Evolutionary conservation across 148 eudicot genomes (phyloP), one percentile per base, ranked within the genome.

Genomic region (Camellia sinensis): DNA sequence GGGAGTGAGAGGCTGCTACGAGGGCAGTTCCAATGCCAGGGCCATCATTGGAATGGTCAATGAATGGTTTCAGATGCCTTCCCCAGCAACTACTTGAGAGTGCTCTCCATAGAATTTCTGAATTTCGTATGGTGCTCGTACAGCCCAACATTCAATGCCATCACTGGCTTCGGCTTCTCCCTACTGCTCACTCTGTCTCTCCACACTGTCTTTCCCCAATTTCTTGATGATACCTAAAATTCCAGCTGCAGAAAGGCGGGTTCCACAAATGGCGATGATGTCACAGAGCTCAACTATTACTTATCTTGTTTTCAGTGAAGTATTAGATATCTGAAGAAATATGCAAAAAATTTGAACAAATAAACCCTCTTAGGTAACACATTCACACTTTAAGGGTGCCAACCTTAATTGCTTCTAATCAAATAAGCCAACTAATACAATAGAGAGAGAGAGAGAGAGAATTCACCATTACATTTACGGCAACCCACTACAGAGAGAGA

Each of bases 1-100:
- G 95, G 9, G 97, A 96, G 87, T 96, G 92, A 21, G 98, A 92
- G n/a, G 99, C 99, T 22, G 99, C 97, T 1, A 93, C 80, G 50
- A 95, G 93, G 60, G 99, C 94, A 59, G 99, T 97, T 56, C 99
- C 99, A 18, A 91, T 90, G 52, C 99, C 99, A 0, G 99, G 93
- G 11, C 97, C 99, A 59, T 93, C 99, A 46, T 91, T 93, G 6
- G 97, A 92, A 62, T 85, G 99, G 83, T 89, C 88, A n/a, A 93
- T 69, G 12, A 86, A 96, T 78, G 74, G 85, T 84, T 7, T 90
- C 86, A 8, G 92, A 88, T 44, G 84, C 88, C 56, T 89, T 90
- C 21, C 97, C 97, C 11, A 96, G 79, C 56, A 96, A 87, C 80
- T 93, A 97, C 78, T 88, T 88, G 54, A 96, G 85, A 21, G 92